These are phyloP conservation scores for Penicillium alfredii DNA, from an alignment of 495 filamentous ascomycete genomes.

Conservation along the genomic window DNA sequence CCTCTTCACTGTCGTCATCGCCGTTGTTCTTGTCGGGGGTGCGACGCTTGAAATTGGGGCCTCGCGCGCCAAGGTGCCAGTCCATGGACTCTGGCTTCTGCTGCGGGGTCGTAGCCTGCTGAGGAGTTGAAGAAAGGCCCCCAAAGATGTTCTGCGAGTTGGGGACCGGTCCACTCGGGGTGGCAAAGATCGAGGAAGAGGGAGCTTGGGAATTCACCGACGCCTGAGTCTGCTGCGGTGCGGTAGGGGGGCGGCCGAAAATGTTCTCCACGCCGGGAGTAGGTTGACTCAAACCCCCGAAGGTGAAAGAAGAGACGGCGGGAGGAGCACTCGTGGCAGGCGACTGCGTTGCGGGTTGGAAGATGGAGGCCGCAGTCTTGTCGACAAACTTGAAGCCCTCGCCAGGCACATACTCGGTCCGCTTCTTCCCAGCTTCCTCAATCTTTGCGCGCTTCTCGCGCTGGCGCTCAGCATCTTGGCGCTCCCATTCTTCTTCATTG, in stretches of 20 bases:
- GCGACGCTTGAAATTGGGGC: no score
- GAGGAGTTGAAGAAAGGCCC: constrained; percentile 51
- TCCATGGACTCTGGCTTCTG: constrained; percentile 9
- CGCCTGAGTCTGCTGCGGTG: no score
- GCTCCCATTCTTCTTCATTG: constrained; percentile 46
- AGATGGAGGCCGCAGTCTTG: constrained; percentile 7
- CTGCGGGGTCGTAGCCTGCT: no score
- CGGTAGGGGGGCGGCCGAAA: no score
- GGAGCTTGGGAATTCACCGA: no score
- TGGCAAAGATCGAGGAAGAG: constrained; percentile 17
- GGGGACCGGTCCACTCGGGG: constrained; percentile 19
- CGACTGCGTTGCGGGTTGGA: constrained; percentile 11
- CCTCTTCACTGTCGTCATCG: constrained; percentile 20
- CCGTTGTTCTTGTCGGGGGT: constrained; percentile 24
- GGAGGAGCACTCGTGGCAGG: constrained; percentile 7
- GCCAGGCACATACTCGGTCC: constrained; percentile 36
- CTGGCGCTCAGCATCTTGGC: constrained; percentile 41
- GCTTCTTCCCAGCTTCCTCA: constrained; percentile 26
- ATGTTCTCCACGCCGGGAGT: no score
- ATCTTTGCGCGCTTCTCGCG: constrained; percentile 36
- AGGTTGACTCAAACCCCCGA: no score
- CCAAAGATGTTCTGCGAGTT: constrained; percentile 55
- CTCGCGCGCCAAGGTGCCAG: constrained; percentile 6
- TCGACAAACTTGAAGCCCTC: constrained; percentile 38
- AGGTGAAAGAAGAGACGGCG: not conserved